Percentiles rank a stretch among this genome's conserved stretches.
These are phyloP conservation scores for Nakataea oryzae DNA, from an alignment of 2,329 filamentous ascomycete genomes.

Conservation along the genomic window DNA sequence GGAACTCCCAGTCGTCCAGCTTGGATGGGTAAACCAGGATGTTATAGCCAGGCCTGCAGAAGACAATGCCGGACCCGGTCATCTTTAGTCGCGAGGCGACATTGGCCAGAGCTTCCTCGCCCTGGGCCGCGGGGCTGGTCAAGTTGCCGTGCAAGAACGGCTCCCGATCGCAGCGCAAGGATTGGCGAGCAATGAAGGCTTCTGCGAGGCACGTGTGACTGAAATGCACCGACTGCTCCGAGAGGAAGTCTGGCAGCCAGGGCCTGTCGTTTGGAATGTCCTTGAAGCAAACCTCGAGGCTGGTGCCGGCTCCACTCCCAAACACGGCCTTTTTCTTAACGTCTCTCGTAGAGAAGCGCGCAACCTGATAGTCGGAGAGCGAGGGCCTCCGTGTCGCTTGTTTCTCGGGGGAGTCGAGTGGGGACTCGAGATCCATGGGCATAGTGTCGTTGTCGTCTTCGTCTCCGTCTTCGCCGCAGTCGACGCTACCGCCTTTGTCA, in stretches of 20 bases:
- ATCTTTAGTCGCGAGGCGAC: constrained; percentile 23
- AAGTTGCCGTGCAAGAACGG: constrained; percentile 16
- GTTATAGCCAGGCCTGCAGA: constrained; percentile 18
- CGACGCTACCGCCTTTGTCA: not conserved
- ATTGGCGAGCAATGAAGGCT: constrained; percentile 10
- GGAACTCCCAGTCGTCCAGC: constrained; percentile 22
- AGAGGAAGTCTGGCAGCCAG: constrained; percentile 15
- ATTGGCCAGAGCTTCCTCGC: constrained; percentile 12
- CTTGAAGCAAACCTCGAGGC: constrained; percentile 14
- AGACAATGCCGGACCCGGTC: constrained; percentile 24
- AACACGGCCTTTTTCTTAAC: constrained; percentile 6
- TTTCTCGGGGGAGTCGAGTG: not conserved
- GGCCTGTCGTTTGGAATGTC: constrained; percentile 11
- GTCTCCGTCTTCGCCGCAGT: not conserved
- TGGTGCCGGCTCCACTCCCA: constrained; percentile 2
- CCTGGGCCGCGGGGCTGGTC: constrained; percentile 1
- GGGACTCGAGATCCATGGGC: not conserved
- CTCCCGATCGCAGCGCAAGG: not conserved
- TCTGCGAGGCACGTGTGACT: constrained; percentile 16
- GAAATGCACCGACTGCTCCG: constrained; percentile 16
- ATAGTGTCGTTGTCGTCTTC: not conserved
- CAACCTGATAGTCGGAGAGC: not conserved
- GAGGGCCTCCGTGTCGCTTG: not conserved
- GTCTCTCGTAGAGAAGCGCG: not conserved
- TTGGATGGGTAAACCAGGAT: constrained; percentile 28